Base-by-base conservation (phyloP, 2,329 filamentous ascomycete species). In the Curvularia lunata region DNA sequence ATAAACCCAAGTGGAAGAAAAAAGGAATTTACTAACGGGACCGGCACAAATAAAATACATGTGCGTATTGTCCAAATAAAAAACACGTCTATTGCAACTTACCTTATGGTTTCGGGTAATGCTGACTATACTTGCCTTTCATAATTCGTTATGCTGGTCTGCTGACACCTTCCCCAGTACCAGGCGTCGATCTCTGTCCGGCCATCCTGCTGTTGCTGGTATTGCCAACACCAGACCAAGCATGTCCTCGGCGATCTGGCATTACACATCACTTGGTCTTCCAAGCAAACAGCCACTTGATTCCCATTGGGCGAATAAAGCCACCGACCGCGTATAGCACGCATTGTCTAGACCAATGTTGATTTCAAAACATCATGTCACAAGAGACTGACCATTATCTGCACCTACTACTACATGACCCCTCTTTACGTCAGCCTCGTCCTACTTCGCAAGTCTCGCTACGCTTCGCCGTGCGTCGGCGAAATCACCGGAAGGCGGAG, bases 401-500 rank as follows among this genome's bases (percentile, higher is more conserved):
- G 12, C 32, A 34, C 13, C 2, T 13, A 16, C 32, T 3, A n/a
- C n/a, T 16, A 34, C 32, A 42, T 16, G 6, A 16, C 40, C 19
- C 46, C 46, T 32, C 43, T 32, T 18, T 18, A 18, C 16, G 32
- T 27, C 32, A 48, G 46, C 46, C 46, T 47, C 28, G 43, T 13
- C 43, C 19, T n/a, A n/a, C n/a, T n/a, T 42, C 1, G 9, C 5
- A n/a, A n/a, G n/a, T 16, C 45, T 37, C 30, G 28, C 46, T 25
- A 6, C 18, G 4, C 21, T n/a, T 23, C 13, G 21, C 32, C 30
- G 7, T 25, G 46, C n/a, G 5, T 38, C 46, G 32, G 46, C 32
- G 46, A 48, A 27, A 37, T 25, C 32, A 48, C 46, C 46, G 46
- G 38, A 38, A 38, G 21, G 46, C 32, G 46, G 46, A 38, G 46